Evolutionary conservation across 2,329 filamentous ascomycete species (phyloP).

Genomic region (Alternaria novae-zelandiae): DNA sequence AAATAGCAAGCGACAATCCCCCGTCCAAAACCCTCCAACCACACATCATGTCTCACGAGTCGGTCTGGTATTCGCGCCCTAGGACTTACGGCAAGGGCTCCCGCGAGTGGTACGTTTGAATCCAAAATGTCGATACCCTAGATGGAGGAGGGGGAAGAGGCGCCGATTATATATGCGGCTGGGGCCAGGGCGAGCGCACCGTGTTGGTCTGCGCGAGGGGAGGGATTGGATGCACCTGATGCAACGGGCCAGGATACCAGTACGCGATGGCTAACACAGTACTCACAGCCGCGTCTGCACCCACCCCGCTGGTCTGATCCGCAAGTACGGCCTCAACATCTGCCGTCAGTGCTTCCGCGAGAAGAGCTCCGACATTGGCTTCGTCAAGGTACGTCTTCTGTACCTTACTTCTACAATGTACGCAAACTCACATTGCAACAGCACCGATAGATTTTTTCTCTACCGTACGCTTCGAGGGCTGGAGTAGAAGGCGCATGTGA

Average conservation of each 20-base stretch:
- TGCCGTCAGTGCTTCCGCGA: constrained; percentile 76
- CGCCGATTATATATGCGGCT: not conserved
- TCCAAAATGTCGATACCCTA: not conserved
- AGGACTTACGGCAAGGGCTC: constrained; percentile 97
- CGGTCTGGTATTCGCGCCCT: constrained; percentile 98
- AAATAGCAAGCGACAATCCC: constrained; percentile 7
- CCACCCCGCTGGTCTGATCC: constrained; percentile 98
- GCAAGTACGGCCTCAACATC: constrained; percentile 97
- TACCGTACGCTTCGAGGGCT: constrained; percentile 18
- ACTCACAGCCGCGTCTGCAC: constrained; percentile 77
- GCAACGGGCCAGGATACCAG: not conserved
- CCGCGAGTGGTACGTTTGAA: constrained; percentile 79
- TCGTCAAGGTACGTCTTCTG: constrained; percentile 64
- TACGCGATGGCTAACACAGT: constrained; percentile 34
- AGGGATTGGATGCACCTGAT: constrained; percentile 2
- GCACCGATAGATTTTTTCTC: constrained; percentile 44
- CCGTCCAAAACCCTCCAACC: constrained; percentile 32
- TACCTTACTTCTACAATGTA: not conserved
- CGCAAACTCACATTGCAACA: constrained; percentile 22
- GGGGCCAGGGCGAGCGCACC: constrained; percentile 24
- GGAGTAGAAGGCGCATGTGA: constrained; percentile 40
- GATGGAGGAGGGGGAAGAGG: not conserved
- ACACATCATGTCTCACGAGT: constrained; percentile 85
- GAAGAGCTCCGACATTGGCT: constrained; percentile 71
- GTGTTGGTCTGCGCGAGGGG: constrained; percentile 9